Conservation (phyloP, 306 rosid species). For the Erythrophleum fordii region DNA sequence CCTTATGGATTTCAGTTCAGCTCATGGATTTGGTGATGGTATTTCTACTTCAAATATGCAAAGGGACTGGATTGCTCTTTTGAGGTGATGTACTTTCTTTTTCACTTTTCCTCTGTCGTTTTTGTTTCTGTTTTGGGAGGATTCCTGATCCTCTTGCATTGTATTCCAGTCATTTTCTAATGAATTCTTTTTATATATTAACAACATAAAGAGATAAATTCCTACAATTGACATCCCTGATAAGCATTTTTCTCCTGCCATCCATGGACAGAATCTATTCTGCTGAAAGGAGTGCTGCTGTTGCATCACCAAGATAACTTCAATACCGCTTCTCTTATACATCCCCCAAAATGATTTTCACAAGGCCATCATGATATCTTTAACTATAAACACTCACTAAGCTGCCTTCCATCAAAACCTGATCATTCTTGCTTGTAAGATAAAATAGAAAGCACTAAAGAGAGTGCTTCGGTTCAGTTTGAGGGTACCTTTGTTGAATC, state of each 20-base stretch:
- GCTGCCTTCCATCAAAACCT: not conserved
- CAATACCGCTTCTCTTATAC: not conserved
- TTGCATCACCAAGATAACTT: slow-evolving; percentile 3
- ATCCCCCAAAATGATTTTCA: not conserved
- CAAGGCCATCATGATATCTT: not conserved
- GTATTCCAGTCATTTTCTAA: not conserved
- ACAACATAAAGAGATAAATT: too few species aligned
- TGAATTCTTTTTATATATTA: too few species aligned
- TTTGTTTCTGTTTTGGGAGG: not conserved
- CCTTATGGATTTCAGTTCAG: too few species aligned
- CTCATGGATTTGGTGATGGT: too few species aligned
- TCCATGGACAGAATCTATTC: not conserved
- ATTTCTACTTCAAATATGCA: not conserved
- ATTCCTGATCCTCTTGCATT: not conserved
- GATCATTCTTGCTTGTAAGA: not conserved
- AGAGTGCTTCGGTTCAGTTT: not conserved
- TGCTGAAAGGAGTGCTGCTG: not conserved
- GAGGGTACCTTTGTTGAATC: not conserved
- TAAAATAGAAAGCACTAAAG: not conserved
- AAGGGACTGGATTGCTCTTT: not conserved
- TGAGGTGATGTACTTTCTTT: not conserved
- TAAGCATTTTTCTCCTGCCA: not conserved
- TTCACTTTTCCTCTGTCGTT: not conserved
- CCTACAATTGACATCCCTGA: not conserved
- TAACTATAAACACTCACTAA: not conserved